These are phyloP conservation scores for Remersonia thermophila DNA, from an alignment of 2,329 filamentous ascomycete species.

Conservation along the genomic window DNA sequence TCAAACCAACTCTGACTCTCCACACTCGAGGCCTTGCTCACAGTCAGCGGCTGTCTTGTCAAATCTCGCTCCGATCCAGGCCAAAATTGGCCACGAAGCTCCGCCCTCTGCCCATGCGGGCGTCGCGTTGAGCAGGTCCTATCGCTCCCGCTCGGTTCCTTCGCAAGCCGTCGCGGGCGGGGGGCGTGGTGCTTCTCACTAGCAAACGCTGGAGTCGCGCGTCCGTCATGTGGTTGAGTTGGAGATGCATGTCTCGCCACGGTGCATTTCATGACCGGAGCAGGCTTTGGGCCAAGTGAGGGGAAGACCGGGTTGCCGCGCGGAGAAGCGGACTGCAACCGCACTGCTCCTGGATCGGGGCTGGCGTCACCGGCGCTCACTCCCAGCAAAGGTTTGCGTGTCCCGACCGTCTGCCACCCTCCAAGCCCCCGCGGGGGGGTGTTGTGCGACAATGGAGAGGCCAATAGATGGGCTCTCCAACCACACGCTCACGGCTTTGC, in stretches of 20 bases:
- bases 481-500: not conserved
- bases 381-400: not conserved
- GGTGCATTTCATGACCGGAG: no score
- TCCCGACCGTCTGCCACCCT: not conserved
- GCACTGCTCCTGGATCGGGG: no score
- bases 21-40: not conserved
- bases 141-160: no score
- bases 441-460: not conserved
- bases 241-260: not conserved
- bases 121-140: no score
- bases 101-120: no score
- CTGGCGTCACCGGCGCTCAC: no score
- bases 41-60: not conserved
- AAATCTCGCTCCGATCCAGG: no score
- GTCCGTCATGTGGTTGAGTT: constrained; percentile 1
- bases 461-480: not conserved
- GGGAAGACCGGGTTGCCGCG: constrained; percentile 4
- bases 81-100: no score
- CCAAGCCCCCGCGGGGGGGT: no score
- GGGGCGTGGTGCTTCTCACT: no score
- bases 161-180: no score
- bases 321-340: constrained; percentile 5
- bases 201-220: not conserved
- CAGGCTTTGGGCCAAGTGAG: constrained; percentile 1
- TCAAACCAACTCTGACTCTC: not conserved